These are phyloP conservation scores for Fusarium hainanense DNA, from an alignment of 2,329 filamentous ascomycete genomes.

Conservation along the genomic window DNA sequence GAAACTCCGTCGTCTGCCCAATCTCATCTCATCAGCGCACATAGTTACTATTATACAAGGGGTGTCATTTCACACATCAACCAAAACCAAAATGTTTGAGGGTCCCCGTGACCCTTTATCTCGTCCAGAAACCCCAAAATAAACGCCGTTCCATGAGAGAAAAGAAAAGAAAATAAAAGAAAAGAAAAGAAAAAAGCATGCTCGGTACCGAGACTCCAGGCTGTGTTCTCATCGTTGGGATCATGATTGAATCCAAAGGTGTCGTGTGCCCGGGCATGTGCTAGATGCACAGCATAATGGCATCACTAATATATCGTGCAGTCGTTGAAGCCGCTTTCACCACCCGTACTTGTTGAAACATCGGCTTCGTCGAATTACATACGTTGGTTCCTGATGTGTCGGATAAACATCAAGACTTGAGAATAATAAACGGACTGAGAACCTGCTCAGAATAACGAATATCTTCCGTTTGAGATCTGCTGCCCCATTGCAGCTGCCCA, in stretches of 20 bases:
- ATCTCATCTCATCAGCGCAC: constrained; percentile 1
- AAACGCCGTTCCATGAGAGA: constrained; percentile 43
- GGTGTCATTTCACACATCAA: constrained; percentile 35
- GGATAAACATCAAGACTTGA: neutral
- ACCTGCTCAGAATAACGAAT: constrained; percentile 50
- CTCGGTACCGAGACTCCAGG: constrained; percentile 39
- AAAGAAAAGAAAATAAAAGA: constrained; percentile 10
- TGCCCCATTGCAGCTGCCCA: constrained; percentile 52
- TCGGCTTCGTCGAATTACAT: constrained; percentile 20
- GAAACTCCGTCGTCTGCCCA: constrained; percentile 27
- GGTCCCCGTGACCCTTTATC: constrained; percentile 3
- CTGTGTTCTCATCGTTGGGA: constrained; percentile 34
- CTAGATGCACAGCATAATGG: neutral
- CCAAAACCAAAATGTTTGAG: constrained; percentile 26
- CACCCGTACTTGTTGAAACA: constrained; percentile 21
- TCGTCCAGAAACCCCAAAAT: constrained; percentile 19
- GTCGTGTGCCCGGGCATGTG: constrained; percentile 4
- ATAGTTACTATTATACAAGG: constrained; percentile 38
- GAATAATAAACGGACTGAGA: constrained; percentile 29
- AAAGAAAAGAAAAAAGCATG: constrained; percentile 28
- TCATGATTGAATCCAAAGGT: constrained; percentile 17
- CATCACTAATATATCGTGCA: constrained; percentile 26
- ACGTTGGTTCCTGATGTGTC: constrained; percentile 2
- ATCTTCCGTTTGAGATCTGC: constrained; percentile 45
- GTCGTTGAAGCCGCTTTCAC: constrained; percentile 28